Conservation (phyloP, 768 basidiomycete species). For the Lenzites betulinus region DNA sequence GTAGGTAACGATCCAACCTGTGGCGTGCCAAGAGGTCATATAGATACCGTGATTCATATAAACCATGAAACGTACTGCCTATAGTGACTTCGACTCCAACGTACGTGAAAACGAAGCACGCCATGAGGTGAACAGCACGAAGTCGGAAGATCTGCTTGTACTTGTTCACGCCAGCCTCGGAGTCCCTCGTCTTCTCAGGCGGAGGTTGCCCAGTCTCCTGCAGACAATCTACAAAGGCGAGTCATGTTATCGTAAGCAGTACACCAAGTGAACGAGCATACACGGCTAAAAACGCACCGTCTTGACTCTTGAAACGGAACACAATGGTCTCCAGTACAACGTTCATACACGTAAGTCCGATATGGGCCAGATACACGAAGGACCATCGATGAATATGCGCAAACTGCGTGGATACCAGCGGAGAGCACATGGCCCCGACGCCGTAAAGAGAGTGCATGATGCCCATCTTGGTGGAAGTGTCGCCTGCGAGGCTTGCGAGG, state of each 20-base stretch:
- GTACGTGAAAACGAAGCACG: slow-evolving; percentile 46
- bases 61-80: slow-evolving; percentile 34
- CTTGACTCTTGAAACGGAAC: slow-evolving; percentile 32
- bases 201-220: slow-evolving; percentile 33
- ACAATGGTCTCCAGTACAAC: slow-evolving; percentile 18
- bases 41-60: too few species aligned
- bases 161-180: slow-evolving; percentile 31
- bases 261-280: not conserved
- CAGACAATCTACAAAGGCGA: not conserved
- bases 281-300: slow-evolving; percentile 26
- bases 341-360: slow-evolving; percentile 27
- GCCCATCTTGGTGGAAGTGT: slow-evolving; percentile 61
- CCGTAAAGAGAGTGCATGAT: slow-evolving; percentile 54
- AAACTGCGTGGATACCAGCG: slow-evolving; percentile 56
- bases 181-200: slow-evolving; percentile 32
- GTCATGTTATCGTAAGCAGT: not conserved
- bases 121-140: slow-evolving; percentile 42
- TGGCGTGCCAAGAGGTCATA: not conserved
- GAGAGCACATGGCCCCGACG: slow-evolving; percentile 50
- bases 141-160: slow-evolving; percentile 47
- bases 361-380: slow-evolving; percentile 44
- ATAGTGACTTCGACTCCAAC: slow-evolving; percentile 45
- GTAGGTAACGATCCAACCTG: slow-evolving; percentile 50
- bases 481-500: slow-evolving; percentile 58
- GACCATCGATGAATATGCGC: slow-evolving; percentile 38